Evolutionary conservation across 495 filamentous ascomycete species (phyloP), one percentile per base, ranked within the genome.

Genomic region (Trypethelium eluteriae): DNA sequence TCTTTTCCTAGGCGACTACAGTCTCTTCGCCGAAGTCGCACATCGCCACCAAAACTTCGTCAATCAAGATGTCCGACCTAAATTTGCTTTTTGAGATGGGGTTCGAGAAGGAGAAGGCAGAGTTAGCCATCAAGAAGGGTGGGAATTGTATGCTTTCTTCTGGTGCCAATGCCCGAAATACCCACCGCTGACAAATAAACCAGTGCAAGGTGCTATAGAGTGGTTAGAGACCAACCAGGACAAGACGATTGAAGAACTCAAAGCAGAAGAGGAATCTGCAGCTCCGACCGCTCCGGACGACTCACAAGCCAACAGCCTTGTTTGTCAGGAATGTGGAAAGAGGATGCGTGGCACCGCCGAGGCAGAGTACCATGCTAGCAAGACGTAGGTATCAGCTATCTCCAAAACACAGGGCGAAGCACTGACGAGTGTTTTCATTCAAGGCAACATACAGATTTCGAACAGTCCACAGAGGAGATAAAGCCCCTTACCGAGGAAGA

Each of bases 151-250:
- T 79, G 89, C 82, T 36, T 34, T 67, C 64, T 14, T 59, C 32
- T 18, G 2, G 18, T 53, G 12, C 16, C 14, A 59, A 47, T 61
- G 18, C 16, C 35, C 11, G 56, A 66, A 38, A 59, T 16, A 2
- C 41, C 53, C n/a, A 16, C 38, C 64, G 41, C 41, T 70, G 34
- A 68, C 70, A 69, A 39, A 18, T 7, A 34, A 18, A 35, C 57
- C 68, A 96, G 91, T 97, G 64, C 87, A 93, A 75, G 89, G 87
- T 70, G 93, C 93, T 65, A 79, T 98, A 65, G 89, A 94, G 77
- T 98, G 95, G 94, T 84, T 98, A 10, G 94, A 96, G 73, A 81
- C 86, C 70, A 96, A 92, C 69, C 86, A 94, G 74, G 90, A 94
- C 76, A 93, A 86, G 71, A 79, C 88, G 2, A 71, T 93, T 39